phyloP scores from a whole-genome alignment of 441 rosid species.

The California macrophylla region DNA sequence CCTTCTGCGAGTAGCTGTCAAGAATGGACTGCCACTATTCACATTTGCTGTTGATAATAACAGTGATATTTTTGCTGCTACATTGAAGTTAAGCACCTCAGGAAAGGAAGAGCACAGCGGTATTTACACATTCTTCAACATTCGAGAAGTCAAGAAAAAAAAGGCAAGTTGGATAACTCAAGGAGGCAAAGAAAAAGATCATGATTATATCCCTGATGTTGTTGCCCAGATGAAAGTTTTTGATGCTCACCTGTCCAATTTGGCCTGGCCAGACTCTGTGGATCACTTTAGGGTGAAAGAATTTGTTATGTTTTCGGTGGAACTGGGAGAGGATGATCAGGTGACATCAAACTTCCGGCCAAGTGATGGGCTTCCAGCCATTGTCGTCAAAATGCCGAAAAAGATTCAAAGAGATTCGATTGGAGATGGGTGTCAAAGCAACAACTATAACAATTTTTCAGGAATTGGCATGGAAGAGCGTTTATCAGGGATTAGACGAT shows the following conservation, averaged over 20 bases:
- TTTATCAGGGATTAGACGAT: background rate
- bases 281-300: slow-evolving; percentile 42
- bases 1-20: slow-evolving; percentile 68
- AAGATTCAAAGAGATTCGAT: slow-evolving; percentile 16
- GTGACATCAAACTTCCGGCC: slow-evolving; percentile 42
- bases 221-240: slow-evolving; percentile 80
- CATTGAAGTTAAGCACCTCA: slow-evolving; percentile 42
- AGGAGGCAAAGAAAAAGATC: slow-evolving; percentile 47
- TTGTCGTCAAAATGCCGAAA: slow-evolving; percentile 52
- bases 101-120: slow-evolving; percentile 45
- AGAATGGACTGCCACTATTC: slow-evolving; percentile 74
- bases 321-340: slow-evolving; percentile 32
- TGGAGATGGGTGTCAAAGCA: background rate
- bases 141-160: slow-evolving; percentile 67
- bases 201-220: slow-evolving; percentile 51
- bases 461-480: background rate
- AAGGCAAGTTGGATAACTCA: slow-evolving; percentile 67
- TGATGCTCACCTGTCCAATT: slow-evolving; percentile 31
- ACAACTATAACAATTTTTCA: background rate
- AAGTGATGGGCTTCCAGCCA: slow-evolving; percentile 75
- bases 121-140: slow-evolving; percentile 61
- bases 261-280: slow-evolving; percentile 19
- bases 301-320: slow-evolving; percentile 55
- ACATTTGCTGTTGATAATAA: slow-evolving; percentile 82
- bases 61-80: slow-evolving; percentile 65